Evolutionary conservation across 768 basidiomycete genomes (phyloP), one percentile per base, ranked within the genome.

Genomic region (Panaeolus papilionaceus): DNA sequence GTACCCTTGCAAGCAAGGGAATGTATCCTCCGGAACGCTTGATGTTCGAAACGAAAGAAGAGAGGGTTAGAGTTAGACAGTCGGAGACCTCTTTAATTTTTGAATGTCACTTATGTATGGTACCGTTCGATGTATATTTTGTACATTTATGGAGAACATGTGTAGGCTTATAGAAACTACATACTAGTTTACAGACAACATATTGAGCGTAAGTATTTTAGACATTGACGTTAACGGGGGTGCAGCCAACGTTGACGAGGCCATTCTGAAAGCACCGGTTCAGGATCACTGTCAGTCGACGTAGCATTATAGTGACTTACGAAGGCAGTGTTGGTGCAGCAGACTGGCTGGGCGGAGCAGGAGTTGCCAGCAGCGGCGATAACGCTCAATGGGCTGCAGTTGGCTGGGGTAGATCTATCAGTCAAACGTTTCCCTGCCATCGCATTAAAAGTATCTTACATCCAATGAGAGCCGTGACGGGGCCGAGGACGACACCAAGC

Each of bases 311-410:
- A 44, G 18, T 14, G 16, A 44, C 42, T 44, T 44, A 44, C 42
- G 42, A 44, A 44, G 42, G 42, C 42, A 44, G 2, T 18, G 18
- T 7, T 7, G 16, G 54, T 28, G 33, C 54, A 58, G 54, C 54
- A 58, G 28, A 58, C 54, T 16, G 54, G 54, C 6, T 33, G 26
- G 14, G 54, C 5, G 16, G 26, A 33, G 28, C 54, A 58, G 28
- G 54, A 58, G 28, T 58, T 58, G 11, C 54, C 54, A n/a, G 26
- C 54, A 12, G 14, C 5, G 33, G 26, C 54, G 26, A 58, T 28
- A 12, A 58, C 28, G 54, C 28, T 58, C 54, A 58, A 58, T 28
- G 54, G 54, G 12, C 26, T 58, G 54, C 54, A 58, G 54, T 37
- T 58, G 54, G 54, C 54, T 58, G 28, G 33, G 37, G 7, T 7